Evolutionary conservation across 371 early-diverging fungal genomes (phyloP), one percentile per base, ranked within the genome.

Genomic region (Mucor circinelloides): DNA sequence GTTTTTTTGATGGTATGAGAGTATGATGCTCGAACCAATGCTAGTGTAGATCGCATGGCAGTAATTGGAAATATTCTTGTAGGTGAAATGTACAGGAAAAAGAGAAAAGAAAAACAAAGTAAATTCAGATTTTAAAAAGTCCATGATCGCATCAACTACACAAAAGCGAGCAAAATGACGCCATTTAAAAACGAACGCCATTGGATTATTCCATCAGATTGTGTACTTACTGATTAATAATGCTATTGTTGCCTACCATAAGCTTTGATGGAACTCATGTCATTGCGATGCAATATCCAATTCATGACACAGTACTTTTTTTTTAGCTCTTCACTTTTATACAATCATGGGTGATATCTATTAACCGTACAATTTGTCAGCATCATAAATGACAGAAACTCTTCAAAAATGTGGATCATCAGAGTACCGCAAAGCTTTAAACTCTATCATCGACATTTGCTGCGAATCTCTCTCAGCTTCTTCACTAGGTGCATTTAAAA

Each of bases 161-260:
- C 46, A 50, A 19, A 21, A 52, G 17, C 21, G 27, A 63, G 23
- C 28, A 27, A 63, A 63, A 63, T 63, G 63, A 52, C 63, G 63
- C 63, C 36, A 63, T 63, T 31, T 38, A 6, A 63, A 48, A 48
- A 32, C 48, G 46, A 61, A 48, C 48, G 10, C 32, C 12, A 61
- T 61, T 61, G 61, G 61, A 32, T 46, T 60, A 28, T 21, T 42
- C 13, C 27, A 59, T 40, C 25, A 40, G 59, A 13, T 17, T 23
- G 17, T 50, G 44, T n/a, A 19, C 23, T 12, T 6, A 50, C 23
- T 23, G 23, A 50, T 50, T 50, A 25, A 50, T 50, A 50, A 50
- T 50, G 25, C 23, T 12, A 23, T 50, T 23, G 10, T 50, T 7
- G 12, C 23, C 23, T 21, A 50, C 9, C 9, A 13, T 6, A 13